phyloP scores from a whole-genome alignment of 257 asterid genomes.

The Solanum rostratum region DNA sequence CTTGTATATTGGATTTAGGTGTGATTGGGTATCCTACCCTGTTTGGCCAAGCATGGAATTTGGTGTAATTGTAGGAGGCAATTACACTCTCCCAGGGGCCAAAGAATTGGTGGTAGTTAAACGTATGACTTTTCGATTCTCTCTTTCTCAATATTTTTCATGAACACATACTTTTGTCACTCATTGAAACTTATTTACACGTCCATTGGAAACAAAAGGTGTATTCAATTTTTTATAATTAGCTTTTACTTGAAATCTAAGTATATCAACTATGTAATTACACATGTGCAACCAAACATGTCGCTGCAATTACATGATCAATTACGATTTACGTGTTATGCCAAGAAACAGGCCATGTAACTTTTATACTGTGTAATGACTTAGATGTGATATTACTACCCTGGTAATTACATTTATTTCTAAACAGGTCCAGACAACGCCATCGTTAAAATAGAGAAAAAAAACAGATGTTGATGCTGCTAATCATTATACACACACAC shows the following conservation, averaged over 20 bases:
- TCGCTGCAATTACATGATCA: background rate
- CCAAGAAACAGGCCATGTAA: background rate
- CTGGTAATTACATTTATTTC: background rate
- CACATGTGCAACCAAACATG: background rate
- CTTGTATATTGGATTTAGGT: background rate
- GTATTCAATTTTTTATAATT: background rate
- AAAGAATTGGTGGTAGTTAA: background rate
- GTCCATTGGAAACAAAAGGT: background rate
- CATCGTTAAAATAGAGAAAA: background rate
- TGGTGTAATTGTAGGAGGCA: background rate
- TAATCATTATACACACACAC: background rate
- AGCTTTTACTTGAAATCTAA: background rate
- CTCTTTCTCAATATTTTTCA: background rate
- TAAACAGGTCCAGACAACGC: background rate
- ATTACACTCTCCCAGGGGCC: background rate
- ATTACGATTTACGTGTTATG: background rate
- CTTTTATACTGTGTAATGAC: background rate
- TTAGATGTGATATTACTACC: background rate
- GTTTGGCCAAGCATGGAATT: background rate
- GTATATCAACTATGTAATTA: background rate
- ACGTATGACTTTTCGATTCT: background rate
- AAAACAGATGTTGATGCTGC: background rate
- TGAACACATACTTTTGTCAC: background rate
- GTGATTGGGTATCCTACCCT: background rate
- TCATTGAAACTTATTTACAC: background rate